Percentiles rank a stretch among this genome's conserved stretches.
Evolutionary conservation across 352 stramenopile genomes (phyloP).

Genomic region (Elongisporangium undulatum): DNA sequence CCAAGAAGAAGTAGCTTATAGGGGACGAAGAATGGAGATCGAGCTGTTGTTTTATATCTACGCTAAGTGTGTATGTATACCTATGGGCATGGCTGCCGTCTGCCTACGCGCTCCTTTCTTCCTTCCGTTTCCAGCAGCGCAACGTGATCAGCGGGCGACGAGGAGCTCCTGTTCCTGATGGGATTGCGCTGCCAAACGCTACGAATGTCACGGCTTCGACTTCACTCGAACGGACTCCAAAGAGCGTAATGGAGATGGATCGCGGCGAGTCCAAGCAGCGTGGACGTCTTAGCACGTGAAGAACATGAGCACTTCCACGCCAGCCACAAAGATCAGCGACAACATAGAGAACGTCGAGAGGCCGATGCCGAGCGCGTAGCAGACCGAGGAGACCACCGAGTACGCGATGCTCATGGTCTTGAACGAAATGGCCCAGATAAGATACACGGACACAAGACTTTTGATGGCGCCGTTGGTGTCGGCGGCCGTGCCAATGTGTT

Average conservation of each 20-base stretch:
- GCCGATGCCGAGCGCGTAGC: conserved; percentile 46
- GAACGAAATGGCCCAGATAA: conserved; percentile 69
- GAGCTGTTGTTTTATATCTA: conserved; percentile 1
- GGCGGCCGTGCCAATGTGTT: conserved; percentile 50
- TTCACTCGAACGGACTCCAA: not conserved
- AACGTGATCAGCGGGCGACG: not conserved
- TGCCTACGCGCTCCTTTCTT: not conserved
- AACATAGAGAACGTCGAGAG: conserved; percentile 61
- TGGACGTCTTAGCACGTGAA: conserved; percentile 58
- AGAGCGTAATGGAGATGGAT: not conserved
- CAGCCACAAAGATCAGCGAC: conserved; percentile 34
- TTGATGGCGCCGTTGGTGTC: conserved; percentile 47
- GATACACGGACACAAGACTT: conserved; percentile 60
- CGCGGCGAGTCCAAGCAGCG: conserved; percentile 1
- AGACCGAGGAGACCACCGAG: conserved; percentile 32
- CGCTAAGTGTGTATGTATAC: conserved; percentile 6
- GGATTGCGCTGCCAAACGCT: not conserved
- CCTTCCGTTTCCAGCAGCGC: not conserved
- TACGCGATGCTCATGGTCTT: conserved; percentile 50
- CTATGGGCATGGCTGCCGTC: not conserved
- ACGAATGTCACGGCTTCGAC: not conserved
- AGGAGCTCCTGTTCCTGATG: not conserved
- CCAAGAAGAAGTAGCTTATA: not conserved
- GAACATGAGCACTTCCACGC: conserved; percentile 66
- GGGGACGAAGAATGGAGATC: not conserved